Conservation (phyloP, 768 basidiomycete species). For the Krasilnikovozyma curviuscula region DNA sequence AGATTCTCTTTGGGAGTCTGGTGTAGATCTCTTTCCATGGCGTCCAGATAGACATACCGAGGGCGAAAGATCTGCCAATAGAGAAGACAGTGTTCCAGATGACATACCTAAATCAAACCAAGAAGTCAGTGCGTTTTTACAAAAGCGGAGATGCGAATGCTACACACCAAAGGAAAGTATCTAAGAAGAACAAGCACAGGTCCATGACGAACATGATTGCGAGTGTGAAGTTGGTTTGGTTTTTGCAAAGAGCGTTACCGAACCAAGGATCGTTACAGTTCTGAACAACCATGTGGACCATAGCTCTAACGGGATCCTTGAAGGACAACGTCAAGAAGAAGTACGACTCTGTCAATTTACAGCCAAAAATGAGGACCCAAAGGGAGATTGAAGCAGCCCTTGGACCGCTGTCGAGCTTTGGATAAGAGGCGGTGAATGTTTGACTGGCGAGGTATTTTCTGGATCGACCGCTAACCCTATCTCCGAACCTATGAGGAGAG, state of each 20-base stretch:
- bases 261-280: conserved; percentile 73
- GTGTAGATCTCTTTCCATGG: conserved; percentile 98
- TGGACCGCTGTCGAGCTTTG: conserved; percentile 40
- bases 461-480: conserved; percentile 83
- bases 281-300: conserved; percentile 93
- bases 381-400: conserved; percentile 62
- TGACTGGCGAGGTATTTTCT: conserved; percentile 95
- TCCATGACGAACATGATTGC: conserved; percentile 99
- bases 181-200: conserved; percentile 86
- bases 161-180: conserved; percentile 99
- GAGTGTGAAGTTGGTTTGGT: conserved; percentile 86
- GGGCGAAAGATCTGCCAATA: conserved; percentile 64
- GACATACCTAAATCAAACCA: conserved; percentile 1
- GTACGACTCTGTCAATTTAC: conserved; percentile 93
- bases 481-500: too few species aligned
- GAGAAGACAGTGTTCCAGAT: conserved; percentile 27
- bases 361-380: conserved; percentile 85
- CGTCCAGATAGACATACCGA: conserved; percentile 95
- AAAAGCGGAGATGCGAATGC: not conserved
- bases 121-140: not conserved
- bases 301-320: conserved; percentile 75
- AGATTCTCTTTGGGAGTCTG: conserved; percentile 86
- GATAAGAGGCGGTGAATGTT: conserved; percentile 95
- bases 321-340: conserved; percentile 94
- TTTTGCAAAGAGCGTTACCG: conserved; percentile 60